phyloP scores from a whole-genome alignment of 441 rosid genomes.

The Populus hybrid region DNA sequence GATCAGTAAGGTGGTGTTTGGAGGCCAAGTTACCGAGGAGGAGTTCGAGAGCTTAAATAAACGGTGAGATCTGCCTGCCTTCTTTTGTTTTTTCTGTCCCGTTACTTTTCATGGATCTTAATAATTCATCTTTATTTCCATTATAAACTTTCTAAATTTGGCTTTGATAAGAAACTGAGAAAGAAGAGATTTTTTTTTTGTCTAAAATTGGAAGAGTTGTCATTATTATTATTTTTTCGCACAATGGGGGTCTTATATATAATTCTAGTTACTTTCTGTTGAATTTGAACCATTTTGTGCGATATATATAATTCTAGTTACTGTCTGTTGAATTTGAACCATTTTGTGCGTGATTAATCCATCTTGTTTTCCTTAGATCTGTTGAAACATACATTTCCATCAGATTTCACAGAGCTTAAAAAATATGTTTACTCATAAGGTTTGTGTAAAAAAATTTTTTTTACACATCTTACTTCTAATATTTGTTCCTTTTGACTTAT shows the following conservation, averaged over 20 bases:
- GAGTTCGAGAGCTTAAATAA: slow-evolving; percentile 77
- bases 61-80: slow-evolving; percentile 57
- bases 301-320: too few species aligned
- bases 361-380: not conserved
- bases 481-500: not conserved
- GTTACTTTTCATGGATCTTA: not conserved
- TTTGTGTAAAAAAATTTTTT: not conserved
- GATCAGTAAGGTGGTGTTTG: slow-evolving; percentile 89
- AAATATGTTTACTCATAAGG: not conserved
- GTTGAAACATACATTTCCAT: not conserved
- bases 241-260: not conserved
- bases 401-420: not conserved
- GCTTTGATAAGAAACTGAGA: not conserved
- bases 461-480: not conserved
- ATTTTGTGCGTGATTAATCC: not conserved
- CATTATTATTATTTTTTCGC: not conserved
- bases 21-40: slow-evolving; percentile 97
- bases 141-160: not conserved
- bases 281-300: not conserved
- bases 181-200: not conserved
- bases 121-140: not conserved
- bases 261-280: not conserved
- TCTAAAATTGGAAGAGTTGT: not conserved
- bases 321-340: not conserved
- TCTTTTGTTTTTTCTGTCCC: slow-evolving; percentile 6